A percentile compares a stretch with the other conserved stretches of the same genome.
These are phyloP conservation scores for Neurospora hispaniola DNA, from an alignment of 495 filamentous ascomycete genomes.

Conservation along the genomic window DNA sequence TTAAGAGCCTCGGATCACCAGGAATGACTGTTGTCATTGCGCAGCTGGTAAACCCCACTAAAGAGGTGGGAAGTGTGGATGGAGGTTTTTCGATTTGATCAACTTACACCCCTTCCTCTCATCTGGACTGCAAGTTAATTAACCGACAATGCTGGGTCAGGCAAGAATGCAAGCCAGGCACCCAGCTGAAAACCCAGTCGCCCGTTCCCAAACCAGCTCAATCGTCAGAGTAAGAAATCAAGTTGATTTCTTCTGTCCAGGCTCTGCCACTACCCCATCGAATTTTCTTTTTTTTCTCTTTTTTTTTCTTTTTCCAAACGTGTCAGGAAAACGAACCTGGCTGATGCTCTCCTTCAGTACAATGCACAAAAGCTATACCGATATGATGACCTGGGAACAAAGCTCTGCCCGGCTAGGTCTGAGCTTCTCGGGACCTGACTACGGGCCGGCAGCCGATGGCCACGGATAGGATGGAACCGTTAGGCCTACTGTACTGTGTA, in stretches of 20 bases:
- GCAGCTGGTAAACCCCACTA: conserved; percentile 4
- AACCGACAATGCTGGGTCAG: neutral
- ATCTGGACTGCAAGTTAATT: neutral
- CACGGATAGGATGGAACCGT: neutral
- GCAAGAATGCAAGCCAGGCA: neutral
- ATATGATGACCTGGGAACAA: neutral
- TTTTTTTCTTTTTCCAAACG: too few species aligned
- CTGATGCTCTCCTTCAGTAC: too few species aligned
- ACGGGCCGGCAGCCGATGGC: neutral
- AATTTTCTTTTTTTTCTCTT: too few species aligned
- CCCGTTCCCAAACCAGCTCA: neutral
- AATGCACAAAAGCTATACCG: neutral
- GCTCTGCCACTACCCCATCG: neutral
- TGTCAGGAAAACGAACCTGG: too few species aligned
- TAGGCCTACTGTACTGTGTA: neutral
- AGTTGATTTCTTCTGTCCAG: neutral
- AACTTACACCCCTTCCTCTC: neutral
- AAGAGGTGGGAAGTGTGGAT: neutral
- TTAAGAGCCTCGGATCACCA: neutral
- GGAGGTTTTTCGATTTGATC: neutral
- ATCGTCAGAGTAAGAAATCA: neutral
- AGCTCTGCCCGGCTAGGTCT: neutral
- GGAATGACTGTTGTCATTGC: neutral
- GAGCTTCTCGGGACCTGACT: neutral
- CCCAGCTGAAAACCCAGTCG: neutral